phyloP scores from a whole-genome alignment of 768 basidiomycete genomes.

The Lentinula lateritia region DNA sequence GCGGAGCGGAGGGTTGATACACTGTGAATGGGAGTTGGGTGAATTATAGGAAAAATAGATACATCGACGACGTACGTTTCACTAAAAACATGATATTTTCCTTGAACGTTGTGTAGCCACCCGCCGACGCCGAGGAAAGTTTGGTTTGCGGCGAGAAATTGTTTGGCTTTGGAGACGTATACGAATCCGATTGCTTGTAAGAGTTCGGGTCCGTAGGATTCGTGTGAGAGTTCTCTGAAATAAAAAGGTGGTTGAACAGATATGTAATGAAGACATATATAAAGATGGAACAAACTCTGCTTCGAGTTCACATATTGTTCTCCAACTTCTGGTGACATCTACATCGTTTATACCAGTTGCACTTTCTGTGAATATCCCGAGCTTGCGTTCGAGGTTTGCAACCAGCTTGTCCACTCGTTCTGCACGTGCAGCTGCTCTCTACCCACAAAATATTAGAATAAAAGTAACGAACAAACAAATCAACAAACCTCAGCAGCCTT shows the following conservation, averaged over 20 bases:
- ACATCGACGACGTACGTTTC: conserved; percentile 63
- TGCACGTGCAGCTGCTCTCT: conserved; percentile 79
- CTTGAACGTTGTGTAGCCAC: conserved; percentile 89
- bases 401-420: conserved; percentile 74
- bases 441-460: conserved; percentile 10
- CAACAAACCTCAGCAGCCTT: conserved; percentile 59
- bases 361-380: no score
- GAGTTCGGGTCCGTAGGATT: conserved; percentile 85
- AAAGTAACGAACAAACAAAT: conserved; percentile 1
- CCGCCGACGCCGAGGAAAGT: conserved; percentile 82
- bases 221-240: conserved; percentile 26
- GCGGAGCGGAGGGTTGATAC: conserved; percentile 84
- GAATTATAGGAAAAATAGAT: not conserved
- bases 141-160: conserved; percentile 69
- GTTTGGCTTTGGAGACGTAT: conserved; percentile 77
- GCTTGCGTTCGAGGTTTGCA: conserved; percentile 22
- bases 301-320: conserved; percentile 38
- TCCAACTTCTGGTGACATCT: conserved; percentile 65
- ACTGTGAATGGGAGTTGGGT: conserved; percentile 26
- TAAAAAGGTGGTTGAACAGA: no score
- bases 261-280: conserved; percentile 58
- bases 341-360: no score
- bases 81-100: conserved; percentile 90
- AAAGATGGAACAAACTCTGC: conserved; percentile 24
- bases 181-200: conserved; percentile 84